A percentile compares a stretch with the other conserved stretches of the same genome.
Conservation (phyloP, 495 filamentous ascomycete genomes). For the Choiromyces venosus region DNA sequence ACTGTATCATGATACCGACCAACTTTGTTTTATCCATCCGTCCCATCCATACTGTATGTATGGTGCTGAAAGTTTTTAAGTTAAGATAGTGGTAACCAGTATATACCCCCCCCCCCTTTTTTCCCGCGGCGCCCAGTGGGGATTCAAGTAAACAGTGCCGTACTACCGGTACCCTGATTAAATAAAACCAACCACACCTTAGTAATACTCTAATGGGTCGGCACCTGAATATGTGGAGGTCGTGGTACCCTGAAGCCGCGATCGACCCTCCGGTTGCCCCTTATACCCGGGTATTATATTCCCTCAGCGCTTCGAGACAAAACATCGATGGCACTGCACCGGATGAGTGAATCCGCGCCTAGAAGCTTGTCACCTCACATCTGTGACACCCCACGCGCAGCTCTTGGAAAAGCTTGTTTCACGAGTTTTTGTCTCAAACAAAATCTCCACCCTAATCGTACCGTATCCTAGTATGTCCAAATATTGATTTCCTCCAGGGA, state of each 20-base stretch:
- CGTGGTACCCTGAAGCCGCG: not conserved
- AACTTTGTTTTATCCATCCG: not conserved
- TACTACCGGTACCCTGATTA: not conserved
- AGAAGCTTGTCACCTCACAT: not conserved
- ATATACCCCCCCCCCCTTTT: too few species aligned
- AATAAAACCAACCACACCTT: not conserved
- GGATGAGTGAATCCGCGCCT: not conserved
- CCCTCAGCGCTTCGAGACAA: not conserved
- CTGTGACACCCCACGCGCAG: not conserved
- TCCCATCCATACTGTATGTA: not conserved
- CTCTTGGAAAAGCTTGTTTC: constrained; percentile 5
- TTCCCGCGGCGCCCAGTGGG: too few species aligned
- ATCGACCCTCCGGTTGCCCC: not conserved
- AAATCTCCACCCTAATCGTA: not conserved
- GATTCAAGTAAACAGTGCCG: not conserved
- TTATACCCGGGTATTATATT: not conserved
- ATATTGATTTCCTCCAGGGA: not conserved
- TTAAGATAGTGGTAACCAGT: not conserved
- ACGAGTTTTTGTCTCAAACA: not conserved
- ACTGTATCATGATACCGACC: not conserved
- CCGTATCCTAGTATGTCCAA: not conserved
- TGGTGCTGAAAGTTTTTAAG: not conserved
- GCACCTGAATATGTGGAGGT: not conserved
- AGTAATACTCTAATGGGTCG: not conserved
- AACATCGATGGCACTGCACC: not conserved